Evolutionary conservation across 176 grass and related monocot species (phyloP).

Genomic region (Alloteropsis semialata): DNA sequence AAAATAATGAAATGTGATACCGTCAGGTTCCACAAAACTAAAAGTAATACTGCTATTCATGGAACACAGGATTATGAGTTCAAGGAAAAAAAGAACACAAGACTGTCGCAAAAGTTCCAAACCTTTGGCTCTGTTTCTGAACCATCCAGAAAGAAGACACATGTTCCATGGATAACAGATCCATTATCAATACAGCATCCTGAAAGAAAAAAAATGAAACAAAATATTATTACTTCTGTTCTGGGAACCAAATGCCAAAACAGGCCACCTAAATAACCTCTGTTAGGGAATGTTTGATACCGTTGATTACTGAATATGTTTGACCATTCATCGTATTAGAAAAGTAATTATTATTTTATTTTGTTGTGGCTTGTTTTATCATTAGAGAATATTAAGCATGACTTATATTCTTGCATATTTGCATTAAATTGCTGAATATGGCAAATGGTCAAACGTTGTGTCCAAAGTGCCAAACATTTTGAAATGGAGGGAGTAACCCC

Average conservation of each 20-base stretch:
- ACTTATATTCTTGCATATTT: too few species aligned
- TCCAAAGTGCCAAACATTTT: too few species aligned
- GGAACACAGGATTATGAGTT: neutral
- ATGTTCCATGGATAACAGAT: conserved; percentile 64
- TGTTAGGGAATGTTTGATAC: too few species aligned
- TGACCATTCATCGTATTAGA: too few species aligned
- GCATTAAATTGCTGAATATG: too few species aligned
- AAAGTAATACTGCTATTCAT: neutral
- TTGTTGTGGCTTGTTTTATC: too few species aligned
- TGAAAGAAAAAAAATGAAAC: conserved; percentile 38
- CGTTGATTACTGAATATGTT: too few species aligned
- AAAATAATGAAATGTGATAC: neutral
- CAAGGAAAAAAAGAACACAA: neutral
- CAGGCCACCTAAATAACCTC: neutral
- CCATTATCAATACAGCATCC: conserved; percentile 83
- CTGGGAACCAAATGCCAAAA: neutral
- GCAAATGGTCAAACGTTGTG: too few species aligned
- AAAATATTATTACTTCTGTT: conserved; percentile 25
- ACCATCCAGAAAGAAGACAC: conserved; percentile 92
- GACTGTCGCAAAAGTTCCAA: conserved; percentile 9
- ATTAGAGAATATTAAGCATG: too few species aligned
- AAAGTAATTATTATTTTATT: too few species aligned
- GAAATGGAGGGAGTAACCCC: neutral
- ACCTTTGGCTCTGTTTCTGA: conserved; percentile 86
- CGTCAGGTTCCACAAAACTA: neutral